These are phyloP conservation scores for Fragilaria crotonensis DNA, from an alignment of 108 stramenopile species.

Conservation along the genomic window DNA sequence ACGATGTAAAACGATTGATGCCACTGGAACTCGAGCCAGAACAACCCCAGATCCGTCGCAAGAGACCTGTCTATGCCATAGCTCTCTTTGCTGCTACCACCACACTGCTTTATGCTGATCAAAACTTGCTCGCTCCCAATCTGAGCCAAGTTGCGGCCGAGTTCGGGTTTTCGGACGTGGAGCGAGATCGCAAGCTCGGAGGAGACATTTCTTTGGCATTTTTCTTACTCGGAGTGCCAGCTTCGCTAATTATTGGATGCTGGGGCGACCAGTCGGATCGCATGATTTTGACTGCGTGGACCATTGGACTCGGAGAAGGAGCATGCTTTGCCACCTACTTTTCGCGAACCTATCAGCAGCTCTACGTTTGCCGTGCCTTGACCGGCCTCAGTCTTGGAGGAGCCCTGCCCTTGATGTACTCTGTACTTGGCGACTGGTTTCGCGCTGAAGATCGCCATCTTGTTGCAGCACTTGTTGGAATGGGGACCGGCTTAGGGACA, in stretches of 20 bases:
- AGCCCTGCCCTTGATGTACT: slow-evolving; percentile 77
- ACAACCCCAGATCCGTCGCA: not conserved
- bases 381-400: slow-evolving; percentile 80
- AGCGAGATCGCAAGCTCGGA: slow-evolving; percentile 76
- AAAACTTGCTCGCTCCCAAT: slow-evolving; percentile 83
- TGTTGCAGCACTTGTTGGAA: slow-evolving; percentile 59
- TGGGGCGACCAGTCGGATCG: slow-evolving; percentile 20
- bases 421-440: slow-evolving; percentile 75
- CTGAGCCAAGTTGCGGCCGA: slow-evolving; percentile 70
- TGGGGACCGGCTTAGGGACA: slow-evolving; percentile 67
- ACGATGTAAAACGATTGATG: no score
- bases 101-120: slow-evolving; percentile 78
- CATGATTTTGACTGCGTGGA: slow-evolving; percentile 45
- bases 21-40: not conserved
- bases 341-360: slow-evolving; percentile 45
- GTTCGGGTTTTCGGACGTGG: slow-evolving; percentile 57
- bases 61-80: slow-evolving; percentile 13
- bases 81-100: slow-evolving; percentile 56
- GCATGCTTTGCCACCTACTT: slow-evolving; percentile 72
- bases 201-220: slow-evolving; percentile 80
- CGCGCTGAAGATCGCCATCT: slow-evolving; percentile 47
- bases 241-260: slow-evolving; percentile 59
- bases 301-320: slow-evolving; percentile 73
- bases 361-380: slow-evolving; percentile 69
- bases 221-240: slow-evolving; percentile 72